Evolutionary conservation across 1,139 yeast genomes (phyloP).

Genomic region (Sugiyamaella paludigena): DNA sequence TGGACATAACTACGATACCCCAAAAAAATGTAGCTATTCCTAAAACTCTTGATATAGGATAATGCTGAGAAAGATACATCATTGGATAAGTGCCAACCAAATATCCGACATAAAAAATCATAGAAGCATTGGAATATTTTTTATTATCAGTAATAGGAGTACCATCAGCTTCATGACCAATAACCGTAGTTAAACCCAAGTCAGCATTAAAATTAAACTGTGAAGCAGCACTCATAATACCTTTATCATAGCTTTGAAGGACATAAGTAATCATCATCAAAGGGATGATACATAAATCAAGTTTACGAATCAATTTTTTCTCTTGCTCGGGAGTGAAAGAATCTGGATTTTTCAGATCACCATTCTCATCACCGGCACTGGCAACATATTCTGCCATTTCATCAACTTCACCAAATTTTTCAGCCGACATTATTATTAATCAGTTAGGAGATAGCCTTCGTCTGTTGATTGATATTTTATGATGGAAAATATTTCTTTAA

Average conservation of each 20-base stretch:
- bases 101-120: constrained; percentile 48
- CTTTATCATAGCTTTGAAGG: constrained; percentile 38
- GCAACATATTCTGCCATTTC: too few species aligned
- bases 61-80: constrained; percentile 48
- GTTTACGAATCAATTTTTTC: not conserved
- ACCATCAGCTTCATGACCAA: constrained; percentile 34
- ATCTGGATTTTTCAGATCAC: too few species aligned
- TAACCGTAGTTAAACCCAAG: constrained; percentile 32
- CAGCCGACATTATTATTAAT: too few species aligned
- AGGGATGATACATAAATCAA: constrained; percentile 12
- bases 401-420: too few species aligned
- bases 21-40: constrained; percentile 16
- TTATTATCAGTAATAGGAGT: constrained; percentile 28
- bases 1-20: constrained; percentile 15
- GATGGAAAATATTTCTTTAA: too few species aligned
- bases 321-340: not conserved
- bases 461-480: too few species aligned
- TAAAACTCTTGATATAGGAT: constrained; percentile 47
- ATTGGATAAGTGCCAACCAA: constrained; percentile 45
- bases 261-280: constrained; percentile 17
- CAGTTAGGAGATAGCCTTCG: too few species aligned
- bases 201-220: constrained; percentile 8
- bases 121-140: constrained; percentile 48
- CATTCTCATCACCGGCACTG: too few species aligned
- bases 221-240: constrained; percentile 30